Base-by-base conservation (phyloP, 257 asterid species). In the Mitragyna speciosa region DNA sequence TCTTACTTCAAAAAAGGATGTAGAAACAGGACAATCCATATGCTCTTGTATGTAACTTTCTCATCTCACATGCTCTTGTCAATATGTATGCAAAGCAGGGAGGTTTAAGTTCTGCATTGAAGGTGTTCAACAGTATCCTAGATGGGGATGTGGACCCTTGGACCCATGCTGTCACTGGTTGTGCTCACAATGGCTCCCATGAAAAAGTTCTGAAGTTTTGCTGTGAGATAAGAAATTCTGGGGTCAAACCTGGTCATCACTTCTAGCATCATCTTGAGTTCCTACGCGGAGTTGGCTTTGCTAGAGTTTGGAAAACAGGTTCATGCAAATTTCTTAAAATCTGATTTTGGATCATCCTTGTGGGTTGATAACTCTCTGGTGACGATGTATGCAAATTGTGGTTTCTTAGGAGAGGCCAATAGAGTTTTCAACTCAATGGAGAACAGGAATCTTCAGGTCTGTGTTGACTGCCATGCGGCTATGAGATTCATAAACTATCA, bases 71-170 rank as follows among this genome's bases (percentile, higher is more conserved):
- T 82, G 93, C 96, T 49, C 93, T 95, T 47, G 87, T 93, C n/a
- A 95, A 95, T 80, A 93, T 92, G 99, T 92, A 92, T 76, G 95
- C 99, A 66, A 93, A 95, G 72, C 90, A 83, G 74, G 88, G 88
- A 17, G 76, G 85, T 77, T 66, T 89, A 65, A 81, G 54, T 81
- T 80, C 64, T 64, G 95, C 99, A 0, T 67, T 75, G 66, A 80
- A 45, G 81, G 73, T 87, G 79, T 90, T 95, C 43, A 80, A 87
- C 76, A 70, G 48, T n/a, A 82, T 88, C 71, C 74, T 49, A 67
- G 93, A 88, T 20, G 93, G 85, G 85, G 97, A 95, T 85, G 93
- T 93, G 19, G 84, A 93, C 83, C 90, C 97, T 14, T 95, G 99
- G 99, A 95, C 97, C 30, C 92, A 98, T 79, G 89, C 89, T 28